Conservation (phyloP, 805 yeast genomes). For the Scheffersomyces stipitis region DNA sequence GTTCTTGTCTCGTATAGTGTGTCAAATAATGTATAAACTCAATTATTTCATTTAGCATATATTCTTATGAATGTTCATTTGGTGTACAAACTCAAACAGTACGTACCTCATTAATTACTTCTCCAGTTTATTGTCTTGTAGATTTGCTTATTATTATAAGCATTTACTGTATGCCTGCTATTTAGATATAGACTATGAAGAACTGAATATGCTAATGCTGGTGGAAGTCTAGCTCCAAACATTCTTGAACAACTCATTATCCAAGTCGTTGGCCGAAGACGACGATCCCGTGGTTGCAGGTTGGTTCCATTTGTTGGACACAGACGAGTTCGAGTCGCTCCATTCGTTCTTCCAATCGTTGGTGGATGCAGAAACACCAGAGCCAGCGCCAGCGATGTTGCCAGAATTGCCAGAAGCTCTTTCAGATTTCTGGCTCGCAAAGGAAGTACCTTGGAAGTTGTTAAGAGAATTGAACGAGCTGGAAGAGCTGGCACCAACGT, state of each 20-base stretch:
- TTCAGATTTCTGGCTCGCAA: neutral
- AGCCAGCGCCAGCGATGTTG: conserved; percentile 4
- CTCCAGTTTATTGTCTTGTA: too few relatives aligned
- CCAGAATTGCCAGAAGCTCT: neutral
- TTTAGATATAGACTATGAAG: too few relatives aligned
- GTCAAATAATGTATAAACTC: too few relatives aligned
- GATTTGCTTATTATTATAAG: too few relatives aligned
- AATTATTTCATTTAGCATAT: too few relatives aligned
- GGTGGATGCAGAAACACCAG: too few relatives aligned
- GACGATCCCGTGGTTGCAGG: neutral
- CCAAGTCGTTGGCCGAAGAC: conserved; percentile 28
- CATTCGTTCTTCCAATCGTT: conserved; percentile 34
- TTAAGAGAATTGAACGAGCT: conserved; percentile 5
- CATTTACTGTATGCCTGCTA: too few relatives aligned
- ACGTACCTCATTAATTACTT: too few relatives aligned
- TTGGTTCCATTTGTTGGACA: conserved; percentile 4
- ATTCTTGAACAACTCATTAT: conserved; percentile 67
- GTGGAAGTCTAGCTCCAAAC: conserved; percentile 64
- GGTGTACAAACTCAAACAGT: too few relatives aligned
- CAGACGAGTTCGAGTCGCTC: conserved; percentile 22
- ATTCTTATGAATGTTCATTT: too few relatives aligned
- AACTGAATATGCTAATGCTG: too few relatives aligned
- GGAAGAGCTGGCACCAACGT: conserved; percentile 6
- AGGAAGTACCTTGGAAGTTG: neutral
- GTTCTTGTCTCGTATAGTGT: too few relatives aligned